Evolutionary conservation across 495 filamentous ascomycete genomes (phyloP).

Genomic region (Endocarpon pusillum): DNA sequence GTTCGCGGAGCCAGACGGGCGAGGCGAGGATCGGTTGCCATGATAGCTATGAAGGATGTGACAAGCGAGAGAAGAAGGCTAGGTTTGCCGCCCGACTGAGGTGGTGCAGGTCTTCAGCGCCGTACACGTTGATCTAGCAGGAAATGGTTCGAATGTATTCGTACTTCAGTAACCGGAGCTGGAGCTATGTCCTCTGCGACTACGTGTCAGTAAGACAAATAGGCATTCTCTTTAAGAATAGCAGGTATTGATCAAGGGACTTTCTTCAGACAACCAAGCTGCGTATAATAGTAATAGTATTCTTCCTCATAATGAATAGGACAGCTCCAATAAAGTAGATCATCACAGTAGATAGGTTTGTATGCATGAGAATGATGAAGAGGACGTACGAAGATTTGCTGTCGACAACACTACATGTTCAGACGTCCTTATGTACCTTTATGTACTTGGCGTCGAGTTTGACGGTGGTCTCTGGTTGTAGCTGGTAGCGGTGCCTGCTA

Average conservation of each 20-base stretch:
- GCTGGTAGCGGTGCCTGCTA: no score
- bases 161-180: slow-evolving; percentile 19
- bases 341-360: slow-evolving; percentile 33
- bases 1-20: slow-evolving; percentile 23
- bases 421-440: no score
- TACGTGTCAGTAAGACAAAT: slow-evolving; percentile 2
- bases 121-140: no score
- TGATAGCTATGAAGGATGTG: slow-evolving; percentile 13
- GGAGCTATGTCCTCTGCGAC: slow-evolving; percentile 13
- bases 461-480: no score
- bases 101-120: no score
- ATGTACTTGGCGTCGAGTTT: no score
- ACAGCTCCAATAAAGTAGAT: slow-evolving; percentile 92
- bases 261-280: slow-evolving; percentile 17
- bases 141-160: no score
- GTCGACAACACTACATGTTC: no score
- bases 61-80: slow-evolving; percentile 25
- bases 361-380: not conserved
- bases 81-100: no score
- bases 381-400: not conserved
- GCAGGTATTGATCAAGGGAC: slow-evolving; percentile 6
- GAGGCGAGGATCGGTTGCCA: slow-evolving; percentile 40
- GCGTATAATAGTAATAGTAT: slow-evolving; percentile 34
- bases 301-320: slow-evolving; percentile 46
- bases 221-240: slow-evolving; percentile 1